These are phyloP conservation scores for Malbranchea cinnamomea DNA, from an alignment of 2,329 filamentous ascomycete genomes.

Conservation along the genomic window DNA sequence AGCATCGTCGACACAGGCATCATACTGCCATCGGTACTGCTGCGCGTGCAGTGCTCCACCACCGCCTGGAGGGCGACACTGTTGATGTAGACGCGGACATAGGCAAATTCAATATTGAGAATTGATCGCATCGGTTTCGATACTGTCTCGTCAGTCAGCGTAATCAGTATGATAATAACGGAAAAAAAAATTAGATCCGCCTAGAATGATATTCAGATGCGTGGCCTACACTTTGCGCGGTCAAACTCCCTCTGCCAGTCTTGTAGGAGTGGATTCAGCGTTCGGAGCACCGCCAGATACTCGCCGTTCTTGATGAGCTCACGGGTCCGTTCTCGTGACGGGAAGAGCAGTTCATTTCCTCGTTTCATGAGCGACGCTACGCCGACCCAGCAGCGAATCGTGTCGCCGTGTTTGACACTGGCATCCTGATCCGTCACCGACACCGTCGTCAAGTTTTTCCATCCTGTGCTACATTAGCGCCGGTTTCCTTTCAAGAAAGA, in stretches of 20 bases:
- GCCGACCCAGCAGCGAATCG: slow-evolving; percentile 54
- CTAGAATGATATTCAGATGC: too few relatives aligned
- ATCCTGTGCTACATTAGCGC: slow-evolving; percentile 7
- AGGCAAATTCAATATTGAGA: slow-evolving; percentile 39
- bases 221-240: slow-evolving; percentile 22
- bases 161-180: slow-evolving; percentile 1
- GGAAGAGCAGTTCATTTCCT: slow-evolving; percentile 70
- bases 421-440: slow-evolving; percentile 11
- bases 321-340: slow-evolving; percentile 63
- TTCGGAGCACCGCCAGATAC: slow-evolving; percentile 61
- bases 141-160: slow-evolving; percentile 39
- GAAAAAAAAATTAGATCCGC: too few relatives aligned
- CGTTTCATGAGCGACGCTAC: slow-evolving; percentile 76
- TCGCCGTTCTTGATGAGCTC: slow-evolving; percentile 66
- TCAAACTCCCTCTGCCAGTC: slow-evolving; percentile 51
- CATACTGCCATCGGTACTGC: slow-evolving; percentile 5
- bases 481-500: slow-evolving; percentile 22
- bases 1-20: slow-evolving; percentile 10
- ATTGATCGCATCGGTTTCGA: slow-evolving; percentile 31
- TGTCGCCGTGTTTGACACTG: slow-evolving; percentile 12
- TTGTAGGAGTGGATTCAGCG: slow-evolving; percentile 59
- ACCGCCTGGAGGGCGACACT: slow-evolving; percentile 41
- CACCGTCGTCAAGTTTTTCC: slow-evolving; percentile 12
- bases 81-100: slow-evolving; percentile 29
- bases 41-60: slow-evolving; percentile 25